Evolutionary conservation across 1,139 yeast species (phyloP), one percentile per base, ranked within the genome.

Genomic region (Chernovozyma aurita): DNA sequence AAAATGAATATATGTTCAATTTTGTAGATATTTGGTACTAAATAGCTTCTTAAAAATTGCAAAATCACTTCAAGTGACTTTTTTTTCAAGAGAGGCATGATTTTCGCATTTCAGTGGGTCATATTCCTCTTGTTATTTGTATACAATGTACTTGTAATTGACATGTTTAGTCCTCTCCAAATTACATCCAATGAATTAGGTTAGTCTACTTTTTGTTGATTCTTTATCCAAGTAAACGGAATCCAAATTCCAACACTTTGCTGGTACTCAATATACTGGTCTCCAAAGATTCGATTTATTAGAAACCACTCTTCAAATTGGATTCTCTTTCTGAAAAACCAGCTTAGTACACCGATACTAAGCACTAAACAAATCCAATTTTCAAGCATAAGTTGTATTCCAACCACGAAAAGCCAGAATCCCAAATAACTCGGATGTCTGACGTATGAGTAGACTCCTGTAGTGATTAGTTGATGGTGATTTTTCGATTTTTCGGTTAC

Each of bases 341-440:
- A 36, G 31, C 47, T 44, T 31, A 68, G 41, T 2, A 61, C 45
- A 9, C 41, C 41, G 16, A 53, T 18, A 29, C 52, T 46, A 3
- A 47, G 35, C 3, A 53, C 36, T 22, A 55, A 37, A 27, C 53
- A 48, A n/a, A 56, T 25, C 34, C 44, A 41, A 39, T 63, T 66
- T 2, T 47, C 47, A 30, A 67, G 42, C 25, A 51, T 48, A 1
- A 63, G 18, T 43, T 67, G 69, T 27, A 57, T 38, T 2, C 74
- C 74, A 17, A 62, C 43, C 7, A 55, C 62, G 37, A 61, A 60
- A n/a, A 57, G 37, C 49, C 62, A 61, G 40, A 67, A 68, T 18
- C 74, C 74, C n/a, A 64, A 41, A 41, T 69, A 69, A 40, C 70
- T 63, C 7, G 74, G 74, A 41, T 69, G 74, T 37, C 74, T 44